phyloP scores from a whole-genome alignment of 768 basidiomycete species.

The Paxillus ammoniavirescens region DNA sequence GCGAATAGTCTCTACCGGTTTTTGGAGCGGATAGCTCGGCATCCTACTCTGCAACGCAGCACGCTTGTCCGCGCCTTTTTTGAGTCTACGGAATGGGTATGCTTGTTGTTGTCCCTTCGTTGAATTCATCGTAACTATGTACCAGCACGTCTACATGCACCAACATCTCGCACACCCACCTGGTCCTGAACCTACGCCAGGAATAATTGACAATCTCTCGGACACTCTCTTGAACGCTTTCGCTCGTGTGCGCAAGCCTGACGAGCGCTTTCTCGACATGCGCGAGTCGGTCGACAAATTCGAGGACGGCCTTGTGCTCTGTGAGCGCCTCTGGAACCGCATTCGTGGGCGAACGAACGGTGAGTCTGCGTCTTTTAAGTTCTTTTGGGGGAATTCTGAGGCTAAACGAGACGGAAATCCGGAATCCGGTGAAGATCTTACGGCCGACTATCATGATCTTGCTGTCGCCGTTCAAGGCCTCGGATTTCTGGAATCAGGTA shows the following conservation, averaged over 20 bases:
- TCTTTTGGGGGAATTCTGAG: conserved; percentile 56
- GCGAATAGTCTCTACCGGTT: conserved; percentile 81
- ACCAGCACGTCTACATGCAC: conserved; percentile 94
- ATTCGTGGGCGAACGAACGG: conserved; percentile 82
- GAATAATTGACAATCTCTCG: conserved; percentile 91
- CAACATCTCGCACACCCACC: conserved; percentile 93
- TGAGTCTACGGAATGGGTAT: conserved; percentile 97
- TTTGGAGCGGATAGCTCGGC: conserved; percentile 84
- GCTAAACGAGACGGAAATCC: conserved; percentile 81
- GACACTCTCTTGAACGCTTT: conserved; percentile 97
- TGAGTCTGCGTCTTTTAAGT: conserved; percentile 43
- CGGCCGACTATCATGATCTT: conserved; percentile 95
- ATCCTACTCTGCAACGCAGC: conserved; percentile 91
- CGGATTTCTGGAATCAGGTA: conserved; percentile 97
- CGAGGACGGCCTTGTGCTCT: conserved; percentile 83
- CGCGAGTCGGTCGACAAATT: conserved; percentile 92
- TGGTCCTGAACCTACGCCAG: conserved; percentile 71
- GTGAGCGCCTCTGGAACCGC: conserved; percentile 81
- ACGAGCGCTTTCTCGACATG: conserved; percentile 93
- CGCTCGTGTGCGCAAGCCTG: conserved; percentile 92
- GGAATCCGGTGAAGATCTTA: conserved; percentile 89
- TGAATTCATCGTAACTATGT: conserved; percentile 7
- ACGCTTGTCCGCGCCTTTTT: conserved; percentile 93
- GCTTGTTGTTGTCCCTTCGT: conserved; percentile 17
- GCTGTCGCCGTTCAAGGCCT: conserved; percentile 95